Percentiles rank a stretch among this genome's conserved stretches.
phyloP scores from a whole-genome alignment of 1,139 yeast genomes.

The Protomyces inundatus region DNA sequence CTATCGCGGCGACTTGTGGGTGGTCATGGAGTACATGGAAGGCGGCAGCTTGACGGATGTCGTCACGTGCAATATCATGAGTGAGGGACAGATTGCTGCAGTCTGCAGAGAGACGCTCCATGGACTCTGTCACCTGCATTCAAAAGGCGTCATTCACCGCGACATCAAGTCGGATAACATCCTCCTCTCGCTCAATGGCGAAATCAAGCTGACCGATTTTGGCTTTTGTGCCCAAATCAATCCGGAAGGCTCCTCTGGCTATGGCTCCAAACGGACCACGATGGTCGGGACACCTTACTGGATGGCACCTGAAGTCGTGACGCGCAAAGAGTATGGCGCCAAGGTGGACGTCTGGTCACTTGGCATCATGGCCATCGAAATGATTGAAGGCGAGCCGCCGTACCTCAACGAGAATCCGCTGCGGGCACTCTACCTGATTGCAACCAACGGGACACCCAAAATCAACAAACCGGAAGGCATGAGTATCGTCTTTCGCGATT shows the following conservation, averaged over 20 bases:
- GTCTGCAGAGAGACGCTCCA: conserved; percentile 84
- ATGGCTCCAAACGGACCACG: conserved; percentile 70
- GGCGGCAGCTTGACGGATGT: conserved; percentile 96
- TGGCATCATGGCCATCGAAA: conserved; percentile 96
- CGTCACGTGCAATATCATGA: conserved; percentile 89
- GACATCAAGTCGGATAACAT: conserved; percentile 95
- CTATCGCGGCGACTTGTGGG: conserved; percentile 71
- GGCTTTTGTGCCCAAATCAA: conserved; percentile 96
- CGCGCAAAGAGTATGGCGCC: conserved; percentile 90
- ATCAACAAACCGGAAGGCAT: conserved; percentile 83
- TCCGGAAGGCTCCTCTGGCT: conserved; percentile 50
- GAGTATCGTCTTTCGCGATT: conserved; percentile 59
- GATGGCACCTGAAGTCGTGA: conserved; percentile 99
- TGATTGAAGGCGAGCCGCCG: conserved; percentile 99
- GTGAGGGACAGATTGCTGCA: conserved; percentile 96
- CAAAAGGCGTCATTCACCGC: conserved; percentile 91
- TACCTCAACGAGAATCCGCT: conserved; percentile 92
- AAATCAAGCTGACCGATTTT: conserved; percentile 68
- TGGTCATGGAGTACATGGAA: conserved; percentile 96
- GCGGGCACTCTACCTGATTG: conserved; percentile 80
- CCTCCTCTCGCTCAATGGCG: conserved; percentile 72
- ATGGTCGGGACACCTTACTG: conserved; percentile 99
- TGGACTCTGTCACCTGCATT: conserved; percentile 82
- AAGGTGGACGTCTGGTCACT: conserved; percentile 97
- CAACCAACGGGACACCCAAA: conserved; percentile 92